Base-by-base conservation (phyloP, 1,139 yeast genomes). In the Lodderomyces beijingensis region DNA sequence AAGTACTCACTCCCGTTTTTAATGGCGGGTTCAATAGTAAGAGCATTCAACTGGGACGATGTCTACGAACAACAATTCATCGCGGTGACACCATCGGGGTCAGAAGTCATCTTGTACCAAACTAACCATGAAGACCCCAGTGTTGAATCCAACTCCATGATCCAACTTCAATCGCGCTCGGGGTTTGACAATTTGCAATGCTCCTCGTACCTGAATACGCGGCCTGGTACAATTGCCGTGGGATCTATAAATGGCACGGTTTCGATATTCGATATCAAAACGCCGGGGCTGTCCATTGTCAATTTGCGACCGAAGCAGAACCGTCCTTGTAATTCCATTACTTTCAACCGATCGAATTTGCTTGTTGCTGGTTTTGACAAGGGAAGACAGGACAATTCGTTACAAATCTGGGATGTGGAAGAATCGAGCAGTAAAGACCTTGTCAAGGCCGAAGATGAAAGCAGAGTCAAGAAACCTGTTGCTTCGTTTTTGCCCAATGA, bases 341-440 rank as follows among this genome's bases (percentile, higher is more conserved):
- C 89, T 2, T 83, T 88, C 57, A 84, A 77, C 51, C 62, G 69
- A 16, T 64, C 67, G 26, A 84, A 82, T 1, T 55, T 83, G 27
- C 60, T 88, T 4, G 96, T 88, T 0, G 77, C 81, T 17, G 95
- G 95, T 0, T 70, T 81, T 40, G 96, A 88, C 43, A 78, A 86
- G 45, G 81, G 84, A 6, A 67, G 91, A 35, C 86, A 79, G 44
- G 95, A 86, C 49, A 74, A 77, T 38, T 79, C 93, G 17, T 59
- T 89, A 31, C 84, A 83, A 45, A 67, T 89, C 9, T 88, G 94
- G 91, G 86, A 86, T 49, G 65, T 85, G n/a, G 77, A 74, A 35
- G 79, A 76, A 40, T 19, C 22, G n/a, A 10, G 14, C 7, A 8
- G 7, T 7, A 19, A 10, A 19, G 10, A 8, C 10, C 7, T 7